These are phyloP conservation scores for Microbotryum saponariae DNA, from an alignment of 1,284 basidiomycete genomes.

Conservation along the genomic window DNA sequence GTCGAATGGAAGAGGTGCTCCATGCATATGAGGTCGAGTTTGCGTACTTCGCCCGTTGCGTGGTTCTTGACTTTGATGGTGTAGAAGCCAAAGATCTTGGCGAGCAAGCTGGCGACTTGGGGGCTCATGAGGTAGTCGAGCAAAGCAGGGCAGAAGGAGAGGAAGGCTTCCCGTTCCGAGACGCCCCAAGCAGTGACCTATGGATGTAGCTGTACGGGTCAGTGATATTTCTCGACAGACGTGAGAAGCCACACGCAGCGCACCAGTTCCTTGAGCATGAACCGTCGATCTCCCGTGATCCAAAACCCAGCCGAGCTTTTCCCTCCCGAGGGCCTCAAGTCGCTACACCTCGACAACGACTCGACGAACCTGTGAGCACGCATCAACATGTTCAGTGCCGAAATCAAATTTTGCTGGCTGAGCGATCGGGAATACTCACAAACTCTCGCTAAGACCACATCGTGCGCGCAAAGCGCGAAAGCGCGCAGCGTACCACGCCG, in stretches of 20 bases:
- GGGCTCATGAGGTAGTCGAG: conserved; percentile 23
- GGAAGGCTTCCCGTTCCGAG: conserved; percentile 14
- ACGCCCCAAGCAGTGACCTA: conserved; percentile 16
- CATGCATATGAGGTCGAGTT: conserved; percentile 94
- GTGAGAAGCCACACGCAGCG: neutral
- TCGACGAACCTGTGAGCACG: conserved; percentile 18
- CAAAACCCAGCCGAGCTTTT: conserved; percentile 16
- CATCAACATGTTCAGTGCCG: neutral
- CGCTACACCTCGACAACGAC: conserved; percentile 18
- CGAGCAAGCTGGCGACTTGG: conserved; percentile 82
- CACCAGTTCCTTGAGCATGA: conserved; percentile 28
- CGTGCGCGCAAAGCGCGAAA: conserved; percentile 13
- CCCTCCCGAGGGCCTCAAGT: conserved; percentile 20
- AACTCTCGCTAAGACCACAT: conserved; percentile 19
- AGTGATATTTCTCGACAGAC: neutral
- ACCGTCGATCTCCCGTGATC: conserved; percentile 19
- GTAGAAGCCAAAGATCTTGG: conserved; percentile 96
- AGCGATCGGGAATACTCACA: conserved; percentile 3
- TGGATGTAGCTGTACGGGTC: no score
- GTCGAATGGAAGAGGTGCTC: conserved; percentile 92
- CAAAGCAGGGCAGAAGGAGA: conserved; percentile 15
- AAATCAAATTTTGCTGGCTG: no score
- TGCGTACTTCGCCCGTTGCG: conserved; percentile 50
- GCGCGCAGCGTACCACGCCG: conserved; percentile 11
- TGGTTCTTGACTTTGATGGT: conserved; percentile 86